These are phyloP conservation scores for Punica granatum DNA, from an alignment of 345 rosid species.

Conservation along the genomic window DNA sequence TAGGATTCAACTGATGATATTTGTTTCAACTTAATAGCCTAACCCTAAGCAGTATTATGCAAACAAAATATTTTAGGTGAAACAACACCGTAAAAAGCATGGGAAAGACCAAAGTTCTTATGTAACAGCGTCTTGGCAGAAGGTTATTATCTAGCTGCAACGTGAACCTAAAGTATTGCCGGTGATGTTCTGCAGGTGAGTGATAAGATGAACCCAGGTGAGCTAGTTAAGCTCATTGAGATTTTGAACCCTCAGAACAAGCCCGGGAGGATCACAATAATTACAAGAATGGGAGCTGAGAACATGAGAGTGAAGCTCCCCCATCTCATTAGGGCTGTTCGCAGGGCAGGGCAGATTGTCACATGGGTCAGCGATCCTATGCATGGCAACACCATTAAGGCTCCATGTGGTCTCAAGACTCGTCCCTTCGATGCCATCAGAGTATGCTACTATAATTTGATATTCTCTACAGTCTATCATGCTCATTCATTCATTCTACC, in stretches of 20 bases:
- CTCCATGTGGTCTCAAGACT: constrained; percentile 42
- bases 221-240: constrained; percentile 32
- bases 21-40: too few species aligned
- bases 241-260: constrained; percentile 39
- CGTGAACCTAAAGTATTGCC: not conserved
- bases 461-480: not conserved
- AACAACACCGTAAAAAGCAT: too few species aligned
- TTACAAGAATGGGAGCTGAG: constrained; percentile 44
- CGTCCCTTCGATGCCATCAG: constrained; percentile 40
- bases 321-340: constrained; percentile 34
- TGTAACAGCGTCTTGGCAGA: too few species aligned
- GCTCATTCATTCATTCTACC: not conserved
- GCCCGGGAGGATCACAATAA: constrained; percentile 36
- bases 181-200: constrained; percentile 25
- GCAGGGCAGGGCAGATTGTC: constrained; percentile 38
- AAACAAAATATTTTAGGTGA: too few species aligned
- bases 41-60: too few species aligned
- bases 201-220: constrained; percentile 39
- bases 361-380: constrained; percentile 48
- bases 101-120: too few species aligned
- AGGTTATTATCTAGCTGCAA: too few species aligned
- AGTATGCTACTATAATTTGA: constrained; percentile 8
- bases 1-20: not conserved
- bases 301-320: constrained; percentile 47
- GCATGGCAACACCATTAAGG: constrained; percentile 45